A percentile compares a stretch with the other conserved stretches of the same genome.
Conservation (phyloP, 345 rosid genomes). For the Euphorbia lathyris region DNA sequence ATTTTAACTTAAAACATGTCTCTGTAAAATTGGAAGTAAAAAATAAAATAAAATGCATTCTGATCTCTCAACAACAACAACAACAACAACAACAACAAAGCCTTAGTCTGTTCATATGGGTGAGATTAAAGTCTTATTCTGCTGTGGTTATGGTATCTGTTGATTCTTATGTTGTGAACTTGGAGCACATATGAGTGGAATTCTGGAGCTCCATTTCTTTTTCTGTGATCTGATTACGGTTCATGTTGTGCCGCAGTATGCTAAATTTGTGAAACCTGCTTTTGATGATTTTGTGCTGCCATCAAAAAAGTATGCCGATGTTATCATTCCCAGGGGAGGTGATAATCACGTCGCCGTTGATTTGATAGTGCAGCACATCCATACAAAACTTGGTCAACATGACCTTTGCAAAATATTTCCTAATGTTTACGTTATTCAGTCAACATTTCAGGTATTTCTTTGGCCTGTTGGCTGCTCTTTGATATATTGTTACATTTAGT, state of each 20-base stretch:
- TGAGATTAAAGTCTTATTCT: not conserved
- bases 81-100: no score
- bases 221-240: constrained; percentile 2
- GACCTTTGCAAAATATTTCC: constrained; percentile 92
- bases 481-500: not conserved
- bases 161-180: constrained; percentile 10
- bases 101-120: no score
- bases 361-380: constrained; percentile 93
- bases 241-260: constrained; percentile 55
- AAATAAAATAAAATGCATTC: constrained; percentile 1
- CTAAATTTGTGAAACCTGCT: constrained; percentile 98
- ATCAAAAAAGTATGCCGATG: constrained; percentile 92
- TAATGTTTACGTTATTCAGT: constrained; percentile 68
- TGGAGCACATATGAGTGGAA: not conserved
- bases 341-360: constrained; percentile 96
- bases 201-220: not conserved
- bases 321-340: constrained; percentile 93
- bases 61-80: not conserved
- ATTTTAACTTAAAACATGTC: not conserved
- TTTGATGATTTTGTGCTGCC: constrained; percentile 97
- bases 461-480: not conserved
- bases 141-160: not conserved
- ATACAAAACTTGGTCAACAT: constrained; percentile 91
- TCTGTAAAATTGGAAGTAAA: not conserved
- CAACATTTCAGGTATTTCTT: constrained; percentile 82